A percentile compares a stretch with the other conserved stretches of the same genome.
Conservation (phyloP, 257 asterid species). For the Anisodus tanguticus region DNA sequence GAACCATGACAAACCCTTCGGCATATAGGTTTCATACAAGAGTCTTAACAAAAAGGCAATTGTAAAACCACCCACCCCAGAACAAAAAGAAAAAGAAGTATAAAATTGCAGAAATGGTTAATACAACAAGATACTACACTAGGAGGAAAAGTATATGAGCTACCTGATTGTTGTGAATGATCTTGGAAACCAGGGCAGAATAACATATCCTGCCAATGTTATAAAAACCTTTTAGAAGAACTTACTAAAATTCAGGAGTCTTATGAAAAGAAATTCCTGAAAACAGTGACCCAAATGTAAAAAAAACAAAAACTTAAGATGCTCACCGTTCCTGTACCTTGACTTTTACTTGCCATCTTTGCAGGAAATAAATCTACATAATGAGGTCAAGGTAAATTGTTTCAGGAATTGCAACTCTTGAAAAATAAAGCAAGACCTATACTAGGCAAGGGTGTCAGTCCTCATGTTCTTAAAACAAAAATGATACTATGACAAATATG, state of each 20-base stretch:
- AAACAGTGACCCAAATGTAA: slow-evolving; percentile 20
- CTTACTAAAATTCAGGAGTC: not conserved
- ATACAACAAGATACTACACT: not conserved
- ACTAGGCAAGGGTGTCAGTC: not conserved
- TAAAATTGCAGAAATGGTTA: not conserved
- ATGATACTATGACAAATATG: not conserved
- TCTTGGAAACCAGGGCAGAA: slow-evolving; percentile 62
- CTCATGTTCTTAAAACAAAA: not conserved
- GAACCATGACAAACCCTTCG: not conserved
- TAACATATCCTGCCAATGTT: slow-evolving; percentile 62
- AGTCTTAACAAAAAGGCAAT: slow-evolving; percentile 18
- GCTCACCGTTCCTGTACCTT: slow-evolving; percentile 60
- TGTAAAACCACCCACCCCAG: not conserved
- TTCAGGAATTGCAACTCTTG: slow-evolving; percentile 18
- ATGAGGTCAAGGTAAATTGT: slow-evolving; percentile 37
- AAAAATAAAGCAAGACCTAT: slow-evolving; percentile 15
- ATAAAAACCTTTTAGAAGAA: slow-evolving; percentile 20
- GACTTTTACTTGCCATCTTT: slow-evolving; percentile 62
- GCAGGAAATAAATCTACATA: slow-evolving; percentile 46
- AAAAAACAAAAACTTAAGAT: not conserved
- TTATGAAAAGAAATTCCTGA: not conserved
- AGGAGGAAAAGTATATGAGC: slow-evolving; percentile 13
- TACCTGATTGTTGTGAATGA: slow-evolving; percentile 75
- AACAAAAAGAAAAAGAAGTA: not conserved
- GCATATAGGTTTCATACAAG: slow-evolving; percentile 8